These are phyloP conservation scores for Lepiota venenata DNA, from an alignment of 768 basidiomycete genomes.

Conservation along the genomic window DNA sequence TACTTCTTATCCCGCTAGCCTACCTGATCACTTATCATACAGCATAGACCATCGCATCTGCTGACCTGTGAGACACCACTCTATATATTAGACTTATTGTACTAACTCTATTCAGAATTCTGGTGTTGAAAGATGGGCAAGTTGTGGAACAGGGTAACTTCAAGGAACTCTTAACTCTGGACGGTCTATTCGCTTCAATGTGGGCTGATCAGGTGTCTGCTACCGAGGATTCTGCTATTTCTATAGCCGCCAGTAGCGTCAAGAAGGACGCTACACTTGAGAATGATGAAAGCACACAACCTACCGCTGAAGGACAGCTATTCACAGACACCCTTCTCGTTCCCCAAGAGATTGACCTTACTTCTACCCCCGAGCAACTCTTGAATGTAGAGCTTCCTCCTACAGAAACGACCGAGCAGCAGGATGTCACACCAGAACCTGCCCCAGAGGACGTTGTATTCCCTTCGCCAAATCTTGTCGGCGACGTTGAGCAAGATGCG, in stretches of 20 bases:
- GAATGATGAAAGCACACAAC: neutral
- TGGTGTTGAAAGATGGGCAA: conserved; percentile 88
- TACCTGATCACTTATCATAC: conserved; percentile 14
- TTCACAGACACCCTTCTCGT: neutral
- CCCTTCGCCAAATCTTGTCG: neutral
- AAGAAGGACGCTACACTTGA: conserved; percentile 32
- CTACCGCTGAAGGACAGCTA: neutral
- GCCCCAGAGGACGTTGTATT: neutral
- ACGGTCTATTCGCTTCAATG: conserved; percentile 79
- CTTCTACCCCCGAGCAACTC: conserved; percentile 8
- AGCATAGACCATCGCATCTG: conserved; percentile 50
- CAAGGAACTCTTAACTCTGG: conserved; percentile 66
- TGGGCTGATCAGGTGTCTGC: conserved; percentile 84
- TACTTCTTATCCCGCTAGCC: conserved; percentile 14
- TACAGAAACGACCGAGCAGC: conserved; percentile 5
- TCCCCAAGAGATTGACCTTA: neutral
- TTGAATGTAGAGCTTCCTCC: conserved; percentile 9
- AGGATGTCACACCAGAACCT: neutral
- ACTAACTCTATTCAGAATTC: conserved; percentile 49
- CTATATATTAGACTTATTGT: neutral
- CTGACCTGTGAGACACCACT: conserved; percentile 48
- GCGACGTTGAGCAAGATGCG: neutral
- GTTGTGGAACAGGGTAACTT: conserved; percentile 83
- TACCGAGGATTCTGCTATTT: conserved; percentile 47
- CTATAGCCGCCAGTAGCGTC: conserved; percentile 28